Conservation (phyloP, 2,329 filamentous ascomycete genomes). For the Boeremia exigua region DNA sequence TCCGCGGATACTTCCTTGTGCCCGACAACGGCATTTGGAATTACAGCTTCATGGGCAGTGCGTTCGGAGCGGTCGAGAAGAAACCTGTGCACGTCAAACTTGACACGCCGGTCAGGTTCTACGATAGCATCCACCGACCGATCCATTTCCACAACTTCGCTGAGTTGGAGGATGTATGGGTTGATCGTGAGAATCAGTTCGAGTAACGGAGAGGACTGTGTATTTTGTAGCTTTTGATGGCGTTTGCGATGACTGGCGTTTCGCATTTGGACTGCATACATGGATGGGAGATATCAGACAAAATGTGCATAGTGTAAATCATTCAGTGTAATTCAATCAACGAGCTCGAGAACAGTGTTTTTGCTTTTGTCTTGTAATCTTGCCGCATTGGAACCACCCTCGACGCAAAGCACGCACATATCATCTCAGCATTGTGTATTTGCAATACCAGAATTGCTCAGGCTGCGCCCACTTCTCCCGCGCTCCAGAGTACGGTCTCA, state of each 20-base stretch:
- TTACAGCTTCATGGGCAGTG: slow-evolving; percentile 95
- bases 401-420: too few species aligned
- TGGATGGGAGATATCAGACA: slow-evolving; percentile 8
- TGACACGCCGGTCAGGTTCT: slow-evolving; percentile 86
- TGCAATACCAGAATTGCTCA: too few species aligned
- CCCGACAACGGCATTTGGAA: slow-evolving; percentile 93
- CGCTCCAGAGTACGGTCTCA: too few species aligned
- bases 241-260: slow-evolving; percentile 22
- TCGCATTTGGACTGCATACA: slow-evolving; percentile 8
- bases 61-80: slow-evolving; percentile 88
- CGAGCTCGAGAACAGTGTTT: too few species aligned
- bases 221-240: slow-evolving; percentile 10
- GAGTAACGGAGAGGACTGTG: slow-evolving; percentile 59
- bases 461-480: too few species aligned
- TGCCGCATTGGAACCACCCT: too few species aligned
- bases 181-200: slow-evolving; percentile 91
- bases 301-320: slow-evolving; percentile 34
- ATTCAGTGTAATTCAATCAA: slow-evolving; percentile 13
- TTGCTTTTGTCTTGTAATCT: too few species aligned
- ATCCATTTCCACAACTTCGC: slow-evolving; percentile 98
- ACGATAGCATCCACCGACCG: slow-evolving; percentile 89
- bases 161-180: slow-evolving; percentile 95
- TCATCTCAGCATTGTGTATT: too few species aligned
- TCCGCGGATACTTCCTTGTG: slow-evolving; percentile 94
- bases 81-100: slow-evolving; percentile 89